Evolutionary conservation across 768 basidiomycete species (phyloP), one percentile per base, ranked within the genome.

Genomic region (Pleurotus pulmonarius): DNA sequence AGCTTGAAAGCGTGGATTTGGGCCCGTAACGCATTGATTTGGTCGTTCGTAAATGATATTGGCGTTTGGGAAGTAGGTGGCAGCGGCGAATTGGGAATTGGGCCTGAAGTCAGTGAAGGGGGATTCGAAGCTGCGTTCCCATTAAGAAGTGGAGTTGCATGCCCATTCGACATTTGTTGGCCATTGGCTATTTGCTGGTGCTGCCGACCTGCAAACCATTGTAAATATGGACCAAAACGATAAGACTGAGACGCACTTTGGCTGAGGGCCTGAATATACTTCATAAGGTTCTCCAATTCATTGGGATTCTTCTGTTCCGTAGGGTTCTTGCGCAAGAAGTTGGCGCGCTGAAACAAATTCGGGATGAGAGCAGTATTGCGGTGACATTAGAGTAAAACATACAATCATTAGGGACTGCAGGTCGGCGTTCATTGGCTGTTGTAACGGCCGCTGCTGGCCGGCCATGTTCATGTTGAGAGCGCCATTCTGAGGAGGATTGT

Each of bases 1-100:
- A 84, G 78, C 65, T 87, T 90, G 74, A 87, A 93, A 3, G 92
- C 91, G 48, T 86, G 81, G 13, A 94, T 92, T 62, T 94, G 92
- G 0, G 88, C 84, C 12, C 88, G 82, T n/a, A 94, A 79, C 8
- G 87, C 81, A 56, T 74, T 77, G 46, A 92, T 85, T 64, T 92
- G 92, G 58, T 89, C 87, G 0, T 67, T 73, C 3, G 89, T 87
- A 65, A 95, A 93, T 4, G 88, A 87, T 26, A 92, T 83, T 39
- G 90, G 88, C 0, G 88, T 87, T 25, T 83, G 77, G 2, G 87
- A 81, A n/a, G 80, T 74, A 16, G 75, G 69, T 11, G 83, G 82
- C 39, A 77, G 73, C 11, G 79, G 59, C 1, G 76, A 18, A 34
- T 43, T 65, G 11, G 85, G 78, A 20, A 76, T 67, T 44, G 80